phyloP scores from a whole-genome alignment of 306 rosid species.

The Mimosa pudica region DNA sequence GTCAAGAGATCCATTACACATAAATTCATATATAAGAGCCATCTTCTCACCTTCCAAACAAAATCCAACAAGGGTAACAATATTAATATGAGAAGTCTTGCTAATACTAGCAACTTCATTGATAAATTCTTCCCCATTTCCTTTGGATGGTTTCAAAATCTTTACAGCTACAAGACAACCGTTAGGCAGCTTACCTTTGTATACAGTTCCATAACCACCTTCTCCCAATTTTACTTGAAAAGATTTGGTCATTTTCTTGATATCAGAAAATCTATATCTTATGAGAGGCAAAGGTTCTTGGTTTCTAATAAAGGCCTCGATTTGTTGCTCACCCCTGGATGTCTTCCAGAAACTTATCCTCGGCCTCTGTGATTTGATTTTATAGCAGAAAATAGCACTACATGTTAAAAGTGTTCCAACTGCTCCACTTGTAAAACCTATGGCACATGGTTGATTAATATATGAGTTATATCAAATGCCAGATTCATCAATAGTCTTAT shows the following conservation, averaged over 20 bases:
- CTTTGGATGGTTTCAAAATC: slow-evolving; percentile 47
- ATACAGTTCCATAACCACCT: slow-evolving; percentile 54
- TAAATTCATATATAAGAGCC: slow-evolving; percentile 40
- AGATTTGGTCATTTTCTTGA: slow-evolving; percentile 47
- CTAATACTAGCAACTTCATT: slow-evolving; percentile 56
- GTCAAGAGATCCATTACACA: slow-evolving; percentile 40
- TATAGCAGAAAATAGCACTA: not conserved
- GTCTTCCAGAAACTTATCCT: not conserved
- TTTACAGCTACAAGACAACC: slow-evolving; percentile 47
- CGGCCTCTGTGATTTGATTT: not conserved
- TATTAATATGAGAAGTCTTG: slow-evolving; percentile 54
- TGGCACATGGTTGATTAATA: not conserved
- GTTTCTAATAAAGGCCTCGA: slow-evolving; percentile 42
- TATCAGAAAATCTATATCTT: slow-evolving; percentile 41
- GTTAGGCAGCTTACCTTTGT: slow-evolving; percentile 39
- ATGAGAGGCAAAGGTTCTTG: slow-evolving; percentile 35
- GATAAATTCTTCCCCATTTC: slow-evolving; percentile 49
- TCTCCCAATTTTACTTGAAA: slow-evolving; percentile 42
- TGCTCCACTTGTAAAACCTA: not conserved
- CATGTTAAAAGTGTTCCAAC: not conserved
- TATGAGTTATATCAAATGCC: not conserved
- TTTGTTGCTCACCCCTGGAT: slow-evolving; percentile 8
- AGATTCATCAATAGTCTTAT: not conserved
- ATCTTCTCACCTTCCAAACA: slow-evolving; percentile 31
- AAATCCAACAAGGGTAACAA: slow-evolving; percentile 42